Base-by-base conservation (phyloP, 257 asterid species). In the Cinchona pubescens region DNA sequence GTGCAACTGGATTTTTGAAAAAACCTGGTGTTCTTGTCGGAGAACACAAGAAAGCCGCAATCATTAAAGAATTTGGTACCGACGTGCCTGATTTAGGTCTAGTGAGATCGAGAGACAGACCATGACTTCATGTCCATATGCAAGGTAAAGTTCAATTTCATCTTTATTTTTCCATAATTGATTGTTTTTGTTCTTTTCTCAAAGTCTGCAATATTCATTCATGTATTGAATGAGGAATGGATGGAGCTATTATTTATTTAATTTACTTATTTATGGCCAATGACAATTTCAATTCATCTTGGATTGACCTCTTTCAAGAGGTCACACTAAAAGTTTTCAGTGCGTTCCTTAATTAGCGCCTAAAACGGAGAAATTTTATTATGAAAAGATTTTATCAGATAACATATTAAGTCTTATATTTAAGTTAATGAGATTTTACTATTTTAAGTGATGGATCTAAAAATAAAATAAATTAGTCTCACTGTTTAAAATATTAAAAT, bases 1-100 rank as follows among this genome's bases (percentile, higher is more conserved):
- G 88, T 49, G 92, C 96, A 21, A 94, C 97, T 2, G 98, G 97
- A 7, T 92, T 94, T 13, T 89, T 92, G 46, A 79, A 63, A 85
- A 83, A 79, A 37, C 97, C 98, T 0, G 98, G 97, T 9, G 93
- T 94, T 29, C 91, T 92, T 30, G 89, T 89, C 3, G 96, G 96
- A 37, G 87, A 83, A 53, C 86, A 77, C 21, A 92, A 90, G 85
- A 86, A 79, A 43, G 74, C 42, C n/a, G 95, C 93, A 7, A 37
- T 94, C 29, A 55, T 89, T 2, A 81, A 75, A 7, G 98, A 94
- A 76, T 88, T 88, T 46, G 97, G 97, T 0, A 65, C 75, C 2
- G 59, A 83, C 37, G 76, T 86, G 69, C 98, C 97, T 14, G 89
- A 94, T 87, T 73, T 92, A 63, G 98, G 97, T 0, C 89, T 94